phyloP scores from a whole-genome alignment of 2,329 filamentous ascomycete species.

The Apiospora arundinis region DNA sequence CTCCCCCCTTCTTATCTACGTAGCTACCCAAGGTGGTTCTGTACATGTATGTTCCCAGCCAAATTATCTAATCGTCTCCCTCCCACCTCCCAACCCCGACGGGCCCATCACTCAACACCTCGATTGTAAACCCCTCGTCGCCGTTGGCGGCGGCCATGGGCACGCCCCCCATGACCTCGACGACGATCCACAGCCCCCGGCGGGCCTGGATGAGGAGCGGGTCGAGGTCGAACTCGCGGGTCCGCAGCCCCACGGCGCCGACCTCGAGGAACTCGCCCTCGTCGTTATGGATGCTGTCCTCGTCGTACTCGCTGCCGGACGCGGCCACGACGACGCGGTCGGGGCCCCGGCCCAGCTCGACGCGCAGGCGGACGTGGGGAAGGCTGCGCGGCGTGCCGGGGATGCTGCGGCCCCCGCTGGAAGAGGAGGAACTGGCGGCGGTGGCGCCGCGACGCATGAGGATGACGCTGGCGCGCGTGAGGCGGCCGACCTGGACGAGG shows the following conservation, averaged over 20 bases:
- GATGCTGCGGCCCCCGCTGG: constrained; percentile 26
- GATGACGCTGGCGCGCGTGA: constrained; percentile 69
- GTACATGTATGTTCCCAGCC: neutral
- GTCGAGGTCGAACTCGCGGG: constrained; percentile 76
- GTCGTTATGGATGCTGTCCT: constrained; percentile 53
- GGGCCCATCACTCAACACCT: constrained; percentile 56
- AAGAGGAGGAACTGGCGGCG: constrained; percentile 43
- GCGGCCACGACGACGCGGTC: constrained; percentile 68
- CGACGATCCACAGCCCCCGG: constrained; percentile 75
- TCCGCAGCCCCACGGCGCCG: constrained; percentile 67
- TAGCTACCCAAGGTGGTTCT: neutral
- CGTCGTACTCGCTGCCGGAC: constrained; percentile 53
- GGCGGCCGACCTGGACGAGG: constrained; percentile 46
- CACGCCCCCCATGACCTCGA: constrained; percentile 73
- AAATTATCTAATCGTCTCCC: neutral
- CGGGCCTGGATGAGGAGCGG: constrained; percentile 60
- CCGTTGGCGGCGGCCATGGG: constrained; percentile 35
- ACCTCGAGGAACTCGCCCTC: constrained; percentile 72
- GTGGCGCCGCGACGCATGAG: constrained; percentile 39
- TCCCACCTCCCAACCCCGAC: constrained; percentile 54
- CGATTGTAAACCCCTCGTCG: constrained; percentile 56
- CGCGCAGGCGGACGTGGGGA: constrained; percentile 66
- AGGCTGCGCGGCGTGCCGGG: constrained; percentile 33
- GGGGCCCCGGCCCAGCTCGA: constrained; percentile 68
- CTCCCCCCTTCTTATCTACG: neutral